phyloP scores from a whole-genome alignment of 208 protist species.

The Acanthamoeba culbertsoni region DNA sequence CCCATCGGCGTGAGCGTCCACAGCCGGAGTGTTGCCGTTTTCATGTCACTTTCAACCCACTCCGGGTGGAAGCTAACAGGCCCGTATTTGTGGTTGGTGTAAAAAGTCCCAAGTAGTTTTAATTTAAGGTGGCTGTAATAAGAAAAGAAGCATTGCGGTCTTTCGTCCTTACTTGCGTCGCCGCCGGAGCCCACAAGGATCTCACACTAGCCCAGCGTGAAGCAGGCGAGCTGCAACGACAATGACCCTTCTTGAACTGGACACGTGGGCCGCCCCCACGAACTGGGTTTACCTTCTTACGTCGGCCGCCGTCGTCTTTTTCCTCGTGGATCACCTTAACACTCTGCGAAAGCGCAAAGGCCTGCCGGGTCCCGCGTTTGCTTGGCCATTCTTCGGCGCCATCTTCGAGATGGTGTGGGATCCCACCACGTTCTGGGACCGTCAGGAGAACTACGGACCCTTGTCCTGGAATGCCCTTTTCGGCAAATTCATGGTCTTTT shows the following conservation, averaged over 20 bases:
- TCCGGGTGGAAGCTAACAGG: too few relatives aligned
- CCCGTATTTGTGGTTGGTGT: too few relatives aligned
- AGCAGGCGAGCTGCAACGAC: not conserved
- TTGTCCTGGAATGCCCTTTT: conserved; percentile 78
- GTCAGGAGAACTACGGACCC: conserved; percentile 73
- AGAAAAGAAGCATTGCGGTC: too few relatives aligned
- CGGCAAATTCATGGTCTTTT: conserved; percentile 68
- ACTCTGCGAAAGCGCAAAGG: conserved; percentile 62
- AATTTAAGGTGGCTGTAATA: not conserved
- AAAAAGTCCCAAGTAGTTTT: not conserved
- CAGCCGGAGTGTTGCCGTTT: too few relatives aligned
- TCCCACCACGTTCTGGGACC: conserved; percentile 74
- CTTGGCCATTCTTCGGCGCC: conserved; percentile 74
- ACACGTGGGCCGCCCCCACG: not conserved
- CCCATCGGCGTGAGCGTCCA: too few relatives aligned
- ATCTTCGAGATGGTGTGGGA: conserved; percentile 77
- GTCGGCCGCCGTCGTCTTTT: conserved; percentile 1
- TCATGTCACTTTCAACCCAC: too few relatives aligned
- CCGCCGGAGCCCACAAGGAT: not conserved
- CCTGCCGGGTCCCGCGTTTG: conserved; percentile 74
- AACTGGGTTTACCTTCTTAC: conserved; percentile 45
- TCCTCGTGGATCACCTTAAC: conserved; percentile 51
- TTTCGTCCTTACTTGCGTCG: not conserved
- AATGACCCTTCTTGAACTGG: conserved; percentile 21
- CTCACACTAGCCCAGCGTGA: not conserved